Evolutionary conservation across 2,329 filamentous ascomycete genomes (phyloP), one percentile per base, ranked within the genome.

Genomic region (Pseudophaeomoniella oleicola): DNA sequence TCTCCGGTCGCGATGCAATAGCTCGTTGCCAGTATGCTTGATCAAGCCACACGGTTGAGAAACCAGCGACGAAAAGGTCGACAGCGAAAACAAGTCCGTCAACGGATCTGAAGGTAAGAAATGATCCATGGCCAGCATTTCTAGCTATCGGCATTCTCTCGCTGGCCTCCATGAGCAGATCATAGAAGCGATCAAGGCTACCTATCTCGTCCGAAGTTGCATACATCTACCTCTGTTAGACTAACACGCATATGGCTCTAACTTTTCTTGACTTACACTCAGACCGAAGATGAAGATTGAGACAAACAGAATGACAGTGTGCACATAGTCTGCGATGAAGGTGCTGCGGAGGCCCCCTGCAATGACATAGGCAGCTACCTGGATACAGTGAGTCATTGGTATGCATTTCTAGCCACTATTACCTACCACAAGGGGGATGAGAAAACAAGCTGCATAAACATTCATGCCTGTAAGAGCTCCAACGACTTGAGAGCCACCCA

Each of bases 21-120:
- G 63, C 63, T 35, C 60, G 51, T 42, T 66, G 62, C 59, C 58
- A 66, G 44, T 64, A 66, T 3, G 58, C 62, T 43, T 62, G 56
- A 36, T 65, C 59, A 1, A 62, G 48, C 37, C 62, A 63, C 13
- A 47, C 47, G 2, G 37, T 49, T 3, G 53, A 53, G 34, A 50
- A 51, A 5, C 50, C 50, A 19, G 54, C 56, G 45, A 56, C 57
- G 6, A 62, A 48, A 30, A 61, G 58, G 22, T 63, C 60, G 16
- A 63, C 53, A 10, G 57, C 60, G 36, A 66, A 65, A 14, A 64
- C 52, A n/a, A 64, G 47, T 0, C 57, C 60, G 22, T 58, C 53
- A 35, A 60, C 59, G 5, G 57, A 61, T 0, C 62, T 69, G 66
- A 75, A 69, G 0, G 71, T 73, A 36, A 75, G 43, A 39, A 69